Evolutionary conservation across 441 rosid species (phyloP), one percentile per base, ranked within the genome.

Genomic region (Lepidium campestre): DNA sequence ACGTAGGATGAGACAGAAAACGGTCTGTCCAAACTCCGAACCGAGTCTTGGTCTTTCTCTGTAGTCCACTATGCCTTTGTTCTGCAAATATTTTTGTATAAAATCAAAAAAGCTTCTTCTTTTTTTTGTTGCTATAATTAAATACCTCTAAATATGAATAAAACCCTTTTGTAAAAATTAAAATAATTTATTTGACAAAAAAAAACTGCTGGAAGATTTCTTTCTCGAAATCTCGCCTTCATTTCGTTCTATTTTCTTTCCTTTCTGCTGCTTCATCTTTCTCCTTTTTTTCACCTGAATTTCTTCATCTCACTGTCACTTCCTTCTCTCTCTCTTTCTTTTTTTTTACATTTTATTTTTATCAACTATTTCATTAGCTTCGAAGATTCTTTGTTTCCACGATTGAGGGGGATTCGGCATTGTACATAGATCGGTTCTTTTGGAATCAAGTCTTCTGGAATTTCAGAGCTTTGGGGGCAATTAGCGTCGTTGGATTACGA

Each of bases 221-320:
- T 74, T 62, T 68, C 27, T 60, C 65, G 72, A 67, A 67, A 73
- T 73, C 72, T 69, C 46, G 58, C 31, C 3, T 60, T 18, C 59
- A n/a, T 7, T 62, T 64, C 46, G 2, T 63, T 36, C 56, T 52
- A 8, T 15, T 55, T 57, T 25, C 6, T 44, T 59, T 35, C 17
- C 7, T 7, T 39, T 49, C 52, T 46, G 58, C 52, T 46, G 58
- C 49, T 49, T 41, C 53, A 35, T 22, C 60, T 53, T 65, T 52
- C 47, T 57, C 67, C 27, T 7, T 25, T 0, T n/a, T 56, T 67
- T 67, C 77, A 67, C 77, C 77, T 74, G 73, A 62, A 67, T 29
- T 74, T 74, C 77, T 67, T 62, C 59, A 74, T 67, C 60, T 68
- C 65, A 74, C 73, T 74, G 69, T 67, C 77, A 74, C 77, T 74